Conservation (phyloP, 1,139 yeast species). For the Debaryomyces coudertii region DNA sequence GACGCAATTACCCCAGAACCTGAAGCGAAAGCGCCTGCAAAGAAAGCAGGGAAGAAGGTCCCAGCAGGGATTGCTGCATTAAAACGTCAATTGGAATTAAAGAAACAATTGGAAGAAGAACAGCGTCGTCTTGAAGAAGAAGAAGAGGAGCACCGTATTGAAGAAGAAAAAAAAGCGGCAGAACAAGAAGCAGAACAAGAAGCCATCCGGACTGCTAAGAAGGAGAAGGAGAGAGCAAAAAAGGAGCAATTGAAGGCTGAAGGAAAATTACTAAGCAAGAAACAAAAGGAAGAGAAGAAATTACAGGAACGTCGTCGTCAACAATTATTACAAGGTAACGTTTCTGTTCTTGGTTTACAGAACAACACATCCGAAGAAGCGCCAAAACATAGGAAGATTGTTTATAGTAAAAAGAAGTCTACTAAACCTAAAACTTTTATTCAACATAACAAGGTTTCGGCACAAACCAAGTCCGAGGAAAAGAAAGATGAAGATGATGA, state of each 20-base stretch:
- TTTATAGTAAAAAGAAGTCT: conserved; percentile 74
- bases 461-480: conserved; percentile 23
- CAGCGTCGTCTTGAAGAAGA: conserved; percentile 65
- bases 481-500: conserved; percentile 49
- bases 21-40: conserved; percentile 41
- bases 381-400: conserved; percentile 69
- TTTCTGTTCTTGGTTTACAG: conserved; percentile 74
- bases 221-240: conserved; percentile 81
- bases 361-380: conserved; percentile 30
- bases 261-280: conserved; percentile 87
- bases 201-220: conserved; percentile 72
- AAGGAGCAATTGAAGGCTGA: conserved; percentile 85
- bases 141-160: conserved; percentile 66
- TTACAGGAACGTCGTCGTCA: conserved; percentile 87
- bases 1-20: conserved; percentile 44
- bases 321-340: conserved; percentile 75
- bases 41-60: conserved; percentile 66
- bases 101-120: conserved; percentile 82
- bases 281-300: conserved; percentile 92
- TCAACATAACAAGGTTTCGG: conserved; percentile 25
- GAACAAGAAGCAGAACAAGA: conserved; percentile 72
- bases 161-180: conserved; percentile 58
- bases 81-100: conserved; percentile 82
- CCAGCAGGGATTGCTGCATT: conserved; percentile 83
- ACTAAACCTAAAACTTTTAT: conserved; percentile 41